Conservation (phyloP, 2,329 filamentous ascomycete species). For the Dactylellina cionopaga region DNA sequence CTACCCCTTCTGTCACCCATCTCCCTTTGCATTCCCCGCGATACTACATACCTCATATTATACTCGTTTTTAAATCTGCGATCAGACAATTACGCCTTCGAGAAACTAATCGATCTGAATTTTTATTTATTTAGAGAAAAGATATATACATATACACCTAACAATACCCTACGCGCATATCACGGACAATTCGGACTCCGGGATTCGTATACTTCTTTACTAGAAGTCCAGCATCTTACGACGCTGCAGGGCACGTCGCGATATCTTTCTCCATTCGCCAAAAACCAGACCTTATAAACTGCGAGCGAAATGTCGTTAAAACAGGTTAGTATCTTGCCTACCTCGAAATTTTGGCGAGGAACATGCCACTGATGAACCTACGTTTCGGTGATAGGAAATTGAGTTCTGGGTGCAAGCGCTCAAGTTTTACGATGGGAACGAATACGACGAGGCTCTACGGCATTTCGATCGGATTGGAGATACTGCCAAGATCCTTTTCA, state of each 20-base stretch:
- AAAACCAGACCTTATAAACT: background rate
- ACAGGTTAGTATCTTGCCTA: slow-evolving; percentile 66
- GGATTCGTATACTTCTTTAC: background rate
- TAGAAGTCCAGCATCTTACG: background rate
- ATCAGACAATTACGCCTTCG: background rate
- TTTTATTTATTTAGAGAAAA: too few relatives aligned
- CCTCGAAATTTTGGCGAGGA: slow-evolving; percentile 1
- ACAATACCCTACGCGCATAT: too few relatives aligned
- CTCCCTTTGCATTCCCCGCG: background rate
- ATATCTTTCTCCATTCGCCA: background rate
- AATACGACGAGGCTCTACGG: slow-evolving; percentile 87
- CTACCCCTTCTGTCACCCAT: background rate
- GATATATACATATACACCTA: too few relatives aligned
- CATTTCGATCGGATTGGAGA: slow-evolving; percentile 89
- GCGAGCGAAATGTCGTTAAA: slow-evolving; percentile 68
- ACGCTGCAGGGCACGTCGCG: slow-evolving; percentile 31
- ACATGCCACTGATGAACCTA: background rate
- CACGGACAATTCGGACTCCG: too few relatives aligned
- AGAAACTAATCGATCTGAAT: too few relatives aligned
- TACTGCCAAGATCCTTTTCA: slow-evolving; percentile 98
- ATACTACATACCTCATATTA: background rate
- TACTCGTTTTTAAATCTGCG: background rate
- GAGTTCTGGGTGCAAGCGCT: slow-evolving; percentile 97
- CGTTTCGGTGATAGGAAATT: slow-evolving; percentile 78
- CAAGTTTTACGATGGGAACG: slow-evolving; percentile 92